These are phyloP conservation scores for Rhynchosporium graminicola DNA, from an alignment of 2,329 filamentous ascomycete species.

Conservation along the genomic window DNA sequence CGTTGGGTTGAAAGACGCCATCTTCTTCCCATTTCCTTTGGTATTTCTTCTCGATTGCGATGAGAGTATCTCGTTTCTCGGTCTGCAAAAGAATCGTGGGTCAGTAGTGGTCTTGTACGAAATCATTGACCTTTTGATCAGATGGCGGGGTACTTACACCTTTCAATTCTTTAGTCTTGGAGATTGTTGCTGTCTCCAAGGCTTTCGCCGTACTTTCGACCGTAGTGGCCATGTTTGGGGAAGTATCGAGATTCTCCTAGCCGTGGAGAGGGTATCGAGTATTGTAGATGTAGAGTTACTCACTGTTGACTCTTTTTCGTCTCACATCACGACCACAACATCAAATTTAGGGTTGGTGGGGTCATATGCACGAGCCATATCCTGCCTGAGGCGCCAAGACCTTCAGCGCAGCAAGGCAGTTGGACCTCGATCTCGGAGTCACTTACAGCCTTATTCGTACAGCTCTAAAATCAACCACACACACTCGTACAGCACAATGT, in stretches of 20 bases:
- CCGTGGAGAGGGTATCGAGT: slow-evolving; percentile 17
- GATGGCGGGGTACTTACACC: slow-evolving; percentile 47
- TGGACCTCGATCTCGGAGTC: not conserved
- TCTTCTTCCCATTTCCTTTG: slow-evolving; percentile 80
- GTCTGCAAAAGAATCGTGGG: slow-evolving; percentile 52
- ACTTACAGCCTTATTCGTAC: not conserved
- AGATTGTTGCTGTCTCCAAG: slow-evolving; percentile 54
- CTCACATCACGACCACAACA: slow-evolving; percentile 19
- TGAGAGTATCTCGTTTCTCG: slow-evolving; percentile 81
- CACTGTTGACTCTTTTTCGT: slow-evolving; percentile 19
- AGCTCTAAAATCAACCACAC: not conserved
- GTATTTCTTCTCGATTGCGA: slow-evolving; percentile 87
- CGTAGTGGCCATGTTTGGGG: slow-evolving; percentile 47
- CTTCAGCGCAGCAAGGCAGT: not conserved
- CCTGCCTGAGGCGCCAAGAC: slow-evolving; percentile 19
- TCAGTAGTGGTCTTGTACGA: slow-evolving; percentile 23
- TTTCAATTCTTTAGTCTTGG: slow-evolving; percentile 63
- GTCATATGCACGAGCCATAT: slow-evolving; percentile 13
- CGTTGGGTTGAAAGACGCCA: slow-evolving; percentile 81
- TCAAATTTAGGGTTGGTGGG: slow-evolving; percentile 33
- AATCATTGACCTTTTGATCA: slow-evolving; percentile 22
- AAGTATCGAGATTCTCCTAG: slow-evolving; percentile 12
- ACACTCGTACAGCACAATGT: slow-evolving; percentile 41
- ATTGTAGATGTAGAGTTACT: slow-evolving; percentile 23
- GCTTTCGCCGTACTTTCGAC: slow-evolving; percentile 44